phyloP scores from a whole-genome alignment of 75 land plant species.

The Larix kaempferi region DNA sequence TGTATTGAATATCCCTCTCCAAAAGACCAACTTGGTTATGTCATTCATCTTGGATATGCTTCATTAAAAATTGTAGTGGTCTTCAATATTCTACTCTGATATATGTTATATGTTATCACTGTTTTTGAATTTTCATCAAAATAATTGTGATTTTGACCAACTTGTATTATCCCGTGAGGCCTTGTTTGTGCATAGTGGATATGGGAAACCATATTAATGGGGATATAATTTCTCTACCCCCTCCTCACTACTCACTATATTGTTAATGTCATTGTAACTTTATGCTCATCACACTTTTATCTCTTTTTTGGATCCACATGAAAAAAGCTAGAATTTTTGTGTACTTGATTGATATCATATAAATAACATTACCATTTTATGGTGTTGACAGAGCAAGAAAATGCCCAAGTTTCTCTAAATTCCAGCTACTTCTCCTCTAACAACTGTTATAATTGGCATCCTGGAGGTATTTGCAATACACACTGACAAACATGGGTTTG shows the following conservation, averaged over 20 bases:
- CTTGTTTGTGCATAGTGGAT: slow-evolving; percentile 73
- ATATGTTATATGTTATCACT: not conserved
- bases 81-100: too few relatives aligned
- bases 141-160: not conserved
- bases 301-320: too few relatives aligned
- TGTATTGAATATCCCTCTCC: too few relatives aligned
- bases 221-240: slow-evolving; percentile 61
- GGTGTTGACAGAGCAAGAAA: slow-evolving; percentile 33
- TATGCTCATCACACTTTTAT: not conserved
- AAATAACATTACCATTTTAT: not conserved
- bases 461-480: slow-evolving; percentile 46
- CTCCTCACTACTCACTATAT: slow-evolving; percentile 54
- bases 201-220: slow-evolving; percentile 74
- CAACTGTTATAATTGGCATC: slow-evolving; percentile 43
- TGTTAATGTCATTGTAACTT: slow-evolving; percentile 31
- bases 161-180: slow-evolving; percentile 5
- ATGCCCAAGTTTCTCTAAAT: slow-evolving; percentile 42
- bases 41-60: too few relatives aligned
- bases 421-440: slow-evolving; percentile 46
- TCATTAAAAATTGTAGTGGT: too few relatives aligned
- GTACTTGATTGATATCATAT: slow-evolving; percentile 30
- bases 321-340: too few relatives aligned
- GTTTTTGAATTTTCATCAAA: not conserved
- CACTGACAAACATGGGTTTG: slow-evolving; percentile 57
- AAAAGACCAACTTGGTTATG: too few relatives aligned